Conservation (phyloP, 768 basidiomycete genomes). For the Boletus rubroflammeus region DNA sequence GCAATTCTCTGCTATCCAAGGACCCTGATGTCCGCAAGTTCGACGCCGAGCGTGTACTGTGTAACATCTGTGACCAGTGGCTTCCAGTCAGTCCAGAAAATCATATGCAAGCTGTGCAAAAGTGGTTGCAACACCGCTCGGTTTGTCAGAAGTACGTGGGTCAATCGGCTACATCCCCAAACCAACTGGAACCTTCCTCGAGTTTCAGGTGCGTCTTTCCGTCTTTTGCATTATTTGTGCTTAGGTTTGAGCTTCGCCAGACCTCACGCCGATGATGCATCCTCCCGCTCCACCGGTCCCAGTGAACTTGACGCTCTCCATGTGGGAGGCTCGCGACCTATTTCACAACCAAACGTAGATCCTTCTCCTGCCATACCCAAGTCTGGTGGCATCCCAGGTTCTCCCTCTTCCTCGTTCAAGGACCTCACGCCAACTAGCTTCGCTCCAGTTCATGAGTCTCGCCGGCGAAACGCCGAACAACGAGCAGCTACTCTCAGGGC, state of each 20-base stretch:
- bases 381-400: slow-evolving; percentile 22
- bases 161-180: slow-evolving; percentile 5
- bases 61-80: slow-evolving; percentile 68
- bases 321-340: slow-evolving; percentile 23
- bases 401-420: slow-evolving; percentile 44
- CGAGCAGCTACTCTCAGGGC: slow-evolving; percentile 67
- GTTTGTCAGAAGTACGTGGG: slow-evolving; percentile 43
- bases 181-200: slow-evolving; percentile 23
- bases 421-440: slow-evolving; percentile 58
- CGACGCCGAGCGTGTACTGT: slow-evolving; percentile 68
- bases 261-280: slow-evolving; percentile 18
- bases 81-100: slow-evolving; percentile 58
- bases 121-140: slow-evolving; percentile 61
- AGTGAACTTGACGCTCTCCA: slow-evolving; percentile 14
- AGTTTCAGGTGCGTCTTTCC: slow-evolving; percentile 18
- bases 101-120: slow-evolving; percentile 56
- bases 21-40: slow-evolving; percentile 74
- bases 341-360: slow-evolving; percentile 10
- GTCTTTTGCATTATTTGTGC: slow-evolving; percentile 2
- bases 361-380: slow-evolving; percentile 5
- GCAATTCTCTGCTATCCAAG: slow-evolving; percentile 53
- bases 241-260: slow-evolving; percentile 4
- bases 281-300: slow-evolving; percentile 32
- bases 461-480: slow-evolving; percentile 75
- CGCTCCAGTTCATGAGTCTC: slow-evolving; percentile 58